These are phyloP conservation scores for Coniophora puteana DNA, from an alignment of 1,284 basidiomycete genomes.

Conservation along the genomic window DNA sequence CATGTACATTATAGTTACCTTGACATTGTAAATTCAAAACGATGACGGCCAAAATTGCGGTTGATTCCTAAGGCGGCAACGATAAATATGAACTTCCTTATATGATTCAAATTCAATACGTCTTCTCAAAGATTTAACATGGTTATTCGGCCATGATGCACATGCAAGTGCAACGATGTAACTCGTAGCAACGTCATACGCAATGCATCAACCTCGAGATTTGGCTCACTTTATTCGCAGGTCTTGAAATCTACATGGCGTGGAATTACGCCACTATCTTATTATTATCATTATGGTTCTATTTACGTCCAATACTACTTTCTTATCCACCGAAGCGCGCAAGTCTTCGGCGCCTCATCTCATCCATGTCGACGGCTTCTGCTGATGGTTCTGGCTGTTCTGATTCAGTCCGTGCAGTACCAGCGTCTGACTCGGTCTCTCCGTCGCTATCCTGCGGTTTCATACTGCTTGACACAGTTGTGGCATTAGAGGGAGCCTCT, in stretches of 20 bases:
- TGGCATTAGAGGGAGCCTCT: constrained; percentile 3
- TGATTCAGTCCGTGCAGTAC: constrained; percentile 13
- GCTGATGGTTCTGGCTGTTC: constrained; percentile 14
- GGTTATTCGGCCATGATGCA: background rate
- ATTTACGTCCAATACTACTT: background rate
- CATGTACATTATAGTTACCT: background rate
- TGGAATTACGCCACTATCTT: background rate
- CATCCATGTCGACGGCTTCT: constrained; percentile 58
- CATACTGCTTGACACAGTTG: constrained; percentile 23
- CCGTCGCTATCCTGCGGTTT: constrained; percentile 15
- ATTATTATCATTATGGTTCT: too few relatives aligned
- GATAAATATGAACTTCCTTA: background rate
- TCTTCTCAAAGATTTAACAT: background rate
- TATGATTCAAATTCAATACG: background rate
- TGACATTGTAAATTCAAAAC: background rate
- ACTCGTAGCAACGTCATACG: background rate
- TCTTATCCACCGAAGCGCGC: constrained; percentile 65
- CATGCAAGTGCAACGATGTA: background rate
- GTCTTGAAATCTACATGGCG: background rate
- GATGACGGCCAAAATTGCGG: background rate
- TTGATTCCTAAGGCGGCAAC: background rate
- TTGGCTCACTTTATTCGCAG: background rate
- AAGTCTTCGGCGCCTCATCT: constrained; percentile 72
- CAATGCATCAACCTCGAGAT: background rate
- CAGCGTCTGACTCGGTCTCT: constrained; percentile 15